These are phyloP conservation scores for Lolium multiflorum DNA, from an alignment of 176 grass and related monocot genomes.

Conservation along the genomic window DNA sequence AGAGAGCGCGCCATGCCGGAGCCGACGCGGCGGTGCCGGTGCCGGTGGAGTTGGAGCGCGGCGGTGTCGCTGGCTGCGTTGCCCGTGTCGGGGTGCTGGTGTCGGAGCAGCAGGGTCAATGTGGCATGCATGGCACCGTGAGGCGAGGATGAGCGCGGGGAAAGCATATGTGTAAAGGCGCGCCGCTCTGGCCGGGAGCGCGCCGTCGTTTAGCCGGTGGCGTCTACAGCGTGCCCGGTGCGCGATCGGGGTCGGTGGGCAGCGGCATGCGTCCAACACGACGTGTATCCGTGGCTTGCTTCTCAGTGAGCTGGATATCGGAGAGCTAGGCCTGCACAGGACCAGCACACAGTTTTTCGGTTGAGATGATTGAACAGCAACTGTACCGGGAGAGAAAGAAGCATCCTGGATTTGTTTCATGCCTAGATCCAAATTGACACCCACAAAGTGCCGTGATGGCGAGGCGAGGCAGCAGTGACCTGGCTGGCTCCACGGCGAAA, in stretches of 20 bases:
- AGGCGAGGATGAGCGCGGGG: background rate
- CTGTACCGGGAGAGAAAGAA: background rate
- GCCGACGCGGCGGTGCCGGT: background rate
- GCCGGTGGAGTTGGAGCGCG: no score
- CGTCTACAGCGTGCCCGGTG: background rate
- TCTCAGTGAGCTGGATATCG: background rate
- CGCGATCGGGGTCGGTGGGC: no score
- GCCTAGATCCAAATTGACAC: background rate
- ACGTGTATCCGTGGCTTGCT: background rate
- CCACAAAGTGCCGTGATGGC: background rate
- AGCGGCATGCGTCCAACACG: constrained; percentile 31
- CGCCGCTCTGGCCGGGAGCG: background rate
- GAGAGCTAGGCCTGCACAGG: background rate
- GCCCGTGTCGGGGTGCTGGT: background rate
- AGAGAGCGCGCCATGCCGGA: constrained; percentile 39
- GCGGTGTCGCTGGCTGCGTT: background rate
- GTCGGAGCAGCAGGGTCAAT: background rate
- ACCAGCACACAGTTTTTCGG: background rate
- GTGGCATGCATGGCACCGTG: constrained; percentile 15
- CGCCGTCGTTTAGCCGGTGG: constrained; percentile 10
- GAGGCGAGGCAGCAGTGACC: background rate
- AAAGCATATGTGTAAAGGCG: background rate
- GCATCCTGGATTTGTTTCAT: background rate
- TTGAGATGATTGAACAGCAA: background rate
- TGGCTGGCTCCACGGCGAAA: background rate